A percentile compares a stretch with the other conserved stretches of the same genome.
Evolutionary conservation across 2,329 filamentous ascomycete species (phyloP).

Genomic region (Myriosclerotinia duriaeana): DNA sequence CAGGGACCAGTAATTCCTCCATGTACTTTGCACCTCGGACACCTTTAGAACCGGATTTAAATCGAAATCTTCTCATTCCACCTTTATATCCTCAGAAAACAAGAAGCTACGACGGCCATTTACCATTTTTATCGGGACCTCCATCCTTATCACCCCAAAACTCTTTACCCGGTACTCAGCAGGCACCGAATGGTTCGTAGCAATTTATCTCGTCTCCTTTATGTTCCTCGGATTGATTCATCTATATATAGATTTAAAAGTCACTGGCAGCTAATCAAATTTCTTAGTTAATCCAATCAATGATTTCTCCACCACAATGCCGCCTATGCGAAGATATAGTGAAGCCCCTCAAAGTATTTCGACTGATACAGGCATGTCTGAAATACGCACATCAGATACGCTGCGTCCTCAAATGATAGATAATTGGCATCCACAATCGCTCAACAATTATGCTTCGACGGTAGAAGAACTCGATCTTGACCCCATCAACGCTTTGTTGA

Average conservation of each 20-base stretch:
- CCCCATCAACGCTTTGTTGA: conserved; percentile 58
- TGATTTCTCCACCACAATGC: conserved; percentile 34
- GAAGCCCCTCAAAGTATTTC: conserved; percentile 19
- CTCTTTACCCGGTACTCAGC: conserved; percentile 27
- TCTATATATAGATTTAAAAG: background rate
- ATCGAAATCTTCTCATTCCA: conserved; percentile 37
- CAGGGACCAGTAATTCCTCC: conserved; percentile 35
- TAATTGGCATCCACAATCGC: conserved; percentile 26
- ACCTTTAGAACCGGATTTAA: conserved; percentile 38
- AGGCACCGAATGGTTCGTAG: conserved; percentile 37
- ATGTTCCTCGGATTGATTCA: background rate
- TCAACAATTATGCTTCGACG: conserved; percentile 31
- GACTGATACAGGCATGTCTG: conserved; percentile 15
- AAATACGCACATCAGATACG: conserved; percentile 21
- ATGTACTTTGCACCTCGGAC: conserved; percentile 37
- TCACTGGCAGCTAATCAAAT: conserved; percentile 22
- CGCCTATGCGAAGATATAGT: conserved; percentile 33
- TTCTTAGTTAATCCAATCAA: conserved; percentile 27
- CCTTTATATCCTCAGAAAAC: conserved; percentile 36
- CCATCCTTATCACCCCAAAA: conserved; percentile 38
- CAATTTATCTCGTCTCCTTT: background rate
- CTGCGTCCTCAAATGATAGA: background rate
- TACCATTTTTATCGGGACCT: conserved; percentile 34
- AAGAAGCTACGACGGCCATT: conserved; percentile 35
- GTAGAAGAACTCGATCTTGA: conserved; percentile 47